A percentile compares a stretch with the other conserved stretches of the same genome.
These are phyloP conservation scores for Aspergillus coremiiformis DNA, from an alignment of 495 filamentous ascomycete genomes.

Conservation along the genomic window DNA sequence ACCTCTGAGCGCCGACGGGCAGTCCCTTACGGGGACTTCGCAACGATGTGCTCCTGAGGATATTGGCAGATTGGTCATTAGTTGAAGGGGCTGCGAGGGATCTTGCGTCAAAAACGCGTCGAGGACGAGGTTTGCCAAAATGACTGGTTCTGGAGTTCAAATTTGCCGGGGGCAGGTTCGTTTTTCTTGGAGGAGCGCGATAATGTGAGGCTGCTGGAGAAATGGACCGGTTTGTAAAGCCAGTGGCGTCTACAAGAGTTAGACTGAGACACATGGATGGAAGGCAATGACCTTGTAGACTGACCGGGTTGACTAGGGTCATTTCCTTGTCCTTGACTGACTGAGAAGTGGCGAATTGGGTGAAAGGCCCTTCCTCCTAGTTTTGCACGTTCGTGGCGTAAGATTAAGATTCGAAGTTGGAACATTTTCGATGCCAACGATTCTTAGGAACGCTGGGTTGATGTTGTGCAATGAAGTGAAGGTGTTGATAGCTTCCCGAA, in stretches of 20 bases:
- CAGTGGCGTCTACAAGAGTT: neutral
- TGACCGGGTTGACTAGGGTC: constrained; percentile 18
- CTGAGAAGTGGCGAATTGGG: constrained; percentile 28
- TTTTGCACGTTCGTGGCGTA: constrained; percentile 13
- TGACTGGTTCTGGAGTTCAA: constrained; percentile 10
- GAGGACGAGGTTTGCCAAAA: constrained; percentile 20
- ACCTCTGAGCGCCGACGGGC: constrained; percentile 15
- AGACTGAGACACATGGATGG: neutral
- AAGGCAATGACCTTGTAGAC: neutral
- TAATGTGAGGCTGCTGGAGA: constrained; percentile 1
- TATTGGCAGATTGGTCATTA: constrained; percentile 23
- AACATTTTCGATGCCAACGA: constrained; percentile 22
- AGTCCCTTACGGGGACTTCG: constrained; percentile 18
- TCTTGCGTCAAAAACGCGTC: constrained; percentile 35
- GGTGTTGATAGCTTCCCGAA: neutral
- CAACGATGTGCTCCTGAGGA: constrained; percentile 28
- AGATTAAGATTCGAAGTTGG: constrained; percentile 19
- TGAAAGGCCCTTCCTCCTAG: constrained; percentile 7
- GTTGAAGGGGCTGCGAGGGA: constrained; percentile 30
- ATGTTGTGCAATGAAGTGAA: neutral
- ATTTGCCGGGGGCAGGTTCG: constrained; percentile 18
- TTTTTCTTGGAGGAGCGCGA: constrained; percentile 11
- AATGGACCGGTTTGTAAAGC: neutral
- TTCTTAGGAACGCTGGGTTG: neutral
- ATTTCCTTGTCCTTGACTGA: constrained; percentile 11